A percentile compares a stretch with the other conserved stretches of the same genome.
Conservation (phyloP, 2,329 filamentous ascomycete genomes). For the Xylaria sp. region DNA sequence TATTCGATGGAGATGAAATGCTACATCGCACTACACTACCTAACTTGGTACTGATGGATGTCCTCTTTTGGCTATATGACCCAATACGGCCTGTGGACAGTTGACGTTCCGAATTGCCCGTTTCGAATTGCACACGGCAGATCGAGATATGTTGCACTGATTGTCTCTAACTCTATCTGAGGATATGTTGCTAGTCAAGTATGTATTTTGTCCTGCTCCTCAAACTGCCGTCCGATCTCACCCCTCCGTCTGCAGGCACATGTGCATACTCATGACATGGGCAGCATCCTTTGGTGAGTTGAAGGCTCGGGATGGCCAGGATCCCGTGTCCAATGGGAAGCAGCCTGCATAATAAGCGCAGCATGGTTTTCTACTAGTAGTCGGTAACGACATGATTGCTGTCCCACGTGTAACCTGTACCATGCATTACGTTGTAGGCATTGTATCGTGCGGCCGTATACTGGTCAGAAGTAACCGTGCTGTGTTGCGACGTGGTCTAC, state of each 20-base stretch:
- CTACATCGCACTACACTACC: background rate
- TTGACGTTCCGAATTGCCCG: constrained; percentile 3
- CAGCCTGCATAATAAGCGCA: constrained; percentile 9
- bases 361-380: background rate
- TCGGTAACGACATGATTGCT: constrained; percentile 13
- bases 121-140: background rate
- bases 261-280: constrained; percentile 3
- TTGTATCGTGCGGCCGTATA: constrained; percentile 7
- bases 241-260: constrained; percentile 1
- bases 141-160: background rate
- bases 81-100: background rate
- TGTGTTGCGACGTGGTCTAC: constrained; percentile 5
- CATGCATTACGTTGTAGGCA: background rate
- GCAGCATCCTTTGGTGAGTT: background rate
- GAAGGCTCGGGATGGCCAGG: background rate
- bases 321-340: background rate
- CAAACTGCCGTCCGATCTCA: background rate
- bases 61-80: constrained; percentile 11
- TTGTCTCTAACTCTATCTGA: background rate
- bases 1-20: background rate
- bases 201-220: background rate
- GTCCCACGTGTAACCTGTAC: constrained; percentile 2
- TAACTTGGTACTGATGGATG: background rate
- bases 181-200: background rate
- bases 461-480: background rate